Evolutionary conservation across 2,329 filamentous ascomycete genomes (phyloP), one percentile per base, ranked within the genome.

Genomic region (Albophoma yamanashiensis): DNA sequence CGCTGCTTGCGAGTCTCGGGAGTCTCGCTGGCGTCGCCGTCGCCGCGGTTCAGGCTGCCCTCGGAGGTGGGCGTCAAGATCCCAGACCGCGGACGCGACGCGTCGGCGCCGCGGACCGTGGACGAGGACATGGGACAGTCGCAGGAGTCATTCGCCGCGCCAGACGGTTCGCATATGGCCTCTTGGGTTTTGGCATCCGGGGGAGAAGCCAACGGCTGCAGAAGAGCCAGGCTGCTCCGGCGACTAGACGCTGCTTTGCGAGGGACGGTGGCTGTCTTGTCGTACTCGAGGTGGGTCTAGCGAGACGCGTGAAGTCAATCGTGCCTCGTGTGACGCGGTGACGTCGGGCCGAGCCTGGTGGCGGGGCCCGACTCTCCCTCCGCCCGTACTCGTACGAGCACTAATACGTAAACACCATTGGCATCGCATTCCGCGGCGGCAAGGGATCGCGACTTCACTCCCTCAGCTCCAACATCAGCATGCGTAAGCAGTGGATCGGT

Each of bases 61-160:
- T 77, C 71, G 38, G 75, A 74, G 63, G 70, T 72, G 57, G 76
- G 71, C 56, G 74, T 77, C 64, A 76, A 70, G 65, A 76, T 74
- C 64, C 73, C 73, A 59, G 73, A 75, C 62, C 64, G 67, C 62
- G 73, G 74, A 75, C 78, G 80, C 76, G 79, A 79, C 79, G 79
- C 79, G 78, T 79, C 76, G 66, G 73, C 67, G 65, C 68, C 72
- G 63, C 67, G 63, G 62, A 67, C 61, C 62, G 67, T 67, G 61
- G 71, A 67, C 62, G 71, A 71, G 66, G 71, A 67, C 73, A 74
- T 75, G 62, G 62, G 65, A 62, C 38, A 31, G 14, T 43, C 61
- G 59, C 39, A 57, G 59, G 40, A 58, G 39, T 61, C 55, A 60
- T 62, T 58, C 57, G 60, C 17, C 31, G n/a, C 27, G 55, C 39